Evolutionary conservation across 2,329 filamentous ascomycete genomes (phyloP), one percentile per base, ranked within the genome.

Genomic region (Cladosporium halotolerans): DNA sequence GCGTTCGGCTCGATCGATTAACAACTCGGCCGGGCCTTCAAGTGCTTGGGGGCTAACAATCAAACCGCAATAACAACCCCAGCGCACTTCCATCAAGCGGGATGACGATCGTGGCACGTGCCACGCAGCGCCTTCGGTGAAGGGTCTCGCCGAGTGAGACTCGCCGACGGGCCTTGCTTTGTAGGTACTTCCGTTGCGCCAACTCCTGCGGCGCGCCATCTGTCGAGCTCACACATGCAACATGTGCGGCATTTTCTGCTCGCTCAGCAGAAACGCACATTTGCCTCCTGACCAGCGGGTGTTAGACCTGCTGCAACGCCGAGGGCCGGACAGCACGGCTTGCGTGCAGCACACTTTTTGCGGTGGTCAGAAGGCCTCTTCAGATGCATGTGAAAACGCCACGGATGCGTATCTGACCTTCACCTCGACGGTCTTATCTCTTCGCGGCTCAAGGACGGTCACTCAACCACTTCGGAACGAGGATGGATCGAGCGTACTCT

Each of bases 341-440:
- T 43, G 34, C 36, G 16, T 44, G 18, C 49, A 34, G 36, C 48
- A 48, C 43, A 47, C 41, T 34, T 33, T 23, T 31, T 19, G 31
- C 43, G 23, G 5, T 28, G 23, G 23, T 28, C 23, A 28, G 23
- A 7, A 7, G 23, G 23, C 4, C 23, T 28, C 23, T 28, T 7
- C 23, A 28, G 23, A 5, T 7, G 23, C 23, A 28, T 28, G 23
- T 28, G 23, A 28, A 28, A 28, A 28, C 23, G n/a, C 13, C 62
- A 77, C 55, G 72, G 43, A 47, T 6, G 18, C 34, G 10, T 50
- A 74, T 60, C 62, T 92, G 56, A 78, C 76, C 13, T 86, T 95
- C 64, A 80, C 83, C 10, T 93, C 92, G 6, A 95, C 90, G 0
- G 92, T 99, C 0, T 80, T 97, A n/a, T 84, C 90, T 3, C 76